A percentile compares a stretch with the other conserved stretches of the same genome.
Evolutionary conservation across 139 green algal genomes (phyloP).

Genomic region (Mesotaenium endlicherianum): DNA sequence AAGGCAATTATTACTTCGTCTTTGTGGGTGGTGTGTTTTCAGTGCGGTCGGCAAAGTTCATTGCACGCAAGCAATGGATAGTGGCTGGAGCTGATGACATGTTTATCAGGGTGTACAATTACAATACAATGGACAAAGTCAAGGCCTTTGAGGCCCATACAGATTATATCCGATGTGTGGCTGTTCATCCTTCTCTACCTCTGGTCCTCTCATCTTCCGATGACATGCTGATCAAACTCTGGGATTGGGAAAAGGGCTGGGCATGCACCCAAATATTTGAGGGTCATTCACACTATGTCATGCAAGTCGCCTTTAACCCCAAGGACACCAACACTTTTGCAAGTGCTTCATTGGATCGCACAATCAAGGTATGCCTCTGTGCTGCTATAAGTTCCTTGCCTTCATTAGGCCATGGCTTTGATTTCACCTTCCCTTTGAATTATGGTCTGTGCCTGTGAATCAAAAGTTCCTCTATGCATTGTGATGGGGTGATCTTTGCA

Average conservation of each 20-base stretch:
- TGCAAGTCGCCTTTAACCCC: constrained; percentile 96
- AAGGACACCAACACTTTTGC: constrained; percentile 99
- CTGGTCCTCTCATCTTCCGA: constrained; percentile 91
- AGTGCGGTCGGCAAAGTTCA: constrained; percentile 93
- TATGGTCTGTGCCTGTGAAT: too few species aligned
- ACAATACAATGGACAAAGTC: constrained; percentile 99
- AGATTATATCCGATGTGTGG: constrained; percentile 96
- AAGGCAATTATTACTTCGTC: background rate
- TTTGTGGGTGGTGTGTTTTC: background rate
- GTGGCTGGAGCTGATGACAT: constrained; percentile 95
- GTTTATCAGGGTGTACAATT: constrained; percentile 98
- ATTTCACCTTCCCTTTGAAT: too few species aligned
- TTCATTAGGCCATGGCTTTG: too few species aligned
- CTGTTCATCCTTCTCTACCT: constrained; percentile 89
- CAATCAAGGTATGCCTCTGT: constrained; percentile 80
- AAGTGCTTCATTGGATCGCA: constrained; percentile 90
- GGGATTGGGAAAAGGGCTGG: constrained; percentile 98
- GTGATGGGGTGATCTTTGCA: too few species aligned
- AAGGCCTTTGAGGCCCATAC: constrained; percentile 96
- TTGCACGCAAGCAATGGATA: constrained; percentile 94
- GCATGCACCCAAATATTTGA: constrained; percentile 94
- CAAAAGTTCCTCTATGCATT: too few species aligned
- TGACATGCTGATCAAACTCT: constrained; percentile 99
- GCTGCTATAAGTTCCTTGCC: too few species aligned
- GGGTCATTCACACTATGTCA: constrained; percentile 98